phyloP scores from a whole-genome alignment of 2,329 filamentous ascomycete genomes.

The Malbranchea zuffiana region DNA sequence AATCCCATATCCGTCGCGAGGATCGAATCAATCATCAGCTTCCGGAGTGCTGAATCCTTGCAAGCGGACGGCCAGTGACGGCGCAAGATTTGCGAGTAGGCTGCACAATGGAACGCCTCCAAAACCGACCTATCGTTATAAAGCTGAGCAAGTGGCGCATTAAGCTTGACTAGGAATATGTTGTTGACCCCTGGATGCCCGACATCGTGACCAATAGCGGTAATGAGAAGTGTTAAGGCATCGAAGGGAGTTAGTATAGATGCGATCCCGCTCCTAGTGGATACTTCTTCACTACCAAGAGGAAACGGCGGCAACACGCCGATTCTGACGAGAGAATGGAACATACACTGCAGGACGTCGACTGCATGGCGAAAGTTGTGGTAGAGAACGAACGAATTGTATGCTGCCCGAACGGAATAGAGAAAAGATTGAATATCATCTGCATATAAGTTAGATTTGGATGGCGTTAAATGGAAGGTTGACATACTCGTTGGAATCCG shows the following conservation, averaged over 20 bases:
- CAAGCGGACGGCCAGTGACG: slow-evolving; percentile 83
- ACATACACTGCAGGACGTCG: slow-evolving; percentile 87
- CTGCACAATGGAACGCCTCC: slow-evolving; percentile 94
- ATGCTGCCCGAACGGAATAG: slow-evolving; percentile 80
- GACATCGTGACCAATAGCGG: slow-evolving; percentile 96
- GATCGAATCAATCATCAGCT: slow-evolving; percentile 94
- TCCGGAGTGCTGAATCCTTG: slow-evolving; percentile 66
- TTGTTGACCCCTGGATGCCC: slow-evolving; percentile 98
- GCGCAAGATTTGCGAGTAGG: slow-evolving; percentile 89
- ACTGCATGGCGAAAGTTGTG: slow-evolving; percentile 98
- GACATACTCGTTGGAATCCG: slow-evolving; percentile 61
- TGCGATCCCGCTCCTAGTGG: slow-evolving; percentile 53
- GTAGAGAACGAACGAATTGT: slow-evolving; percentile 92
- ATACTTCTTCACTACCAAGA: slow-evolving; percentile 22
- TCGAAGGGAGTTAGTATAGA: slow-evolving; percentile 74
- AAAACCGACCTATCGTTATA: slow-evolving; percentile 96
- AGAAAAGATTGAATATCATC: slow-evolving; percentile 77
- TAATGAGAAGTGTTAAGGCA: slow-evolving; percentile 76
- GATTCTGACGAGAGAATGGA: slow-evolving; percentile 75
- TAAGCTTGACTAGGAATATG: slow-evolving; percentile 82
- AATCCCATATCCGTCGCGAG: slow-evolving; percentile 94
- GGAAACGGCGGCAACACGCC: slow-evolving; percentile 63
- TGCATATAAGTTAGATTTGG: slow-evolving; percentile 23
- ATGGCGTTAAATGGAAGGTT: slow-evolving; percentile 13
- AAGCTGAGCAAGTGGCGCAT: slow-evolving; percentile 82